Conservation (phyloP, 164 flowering plant species). For the Piper longum region DNA sequence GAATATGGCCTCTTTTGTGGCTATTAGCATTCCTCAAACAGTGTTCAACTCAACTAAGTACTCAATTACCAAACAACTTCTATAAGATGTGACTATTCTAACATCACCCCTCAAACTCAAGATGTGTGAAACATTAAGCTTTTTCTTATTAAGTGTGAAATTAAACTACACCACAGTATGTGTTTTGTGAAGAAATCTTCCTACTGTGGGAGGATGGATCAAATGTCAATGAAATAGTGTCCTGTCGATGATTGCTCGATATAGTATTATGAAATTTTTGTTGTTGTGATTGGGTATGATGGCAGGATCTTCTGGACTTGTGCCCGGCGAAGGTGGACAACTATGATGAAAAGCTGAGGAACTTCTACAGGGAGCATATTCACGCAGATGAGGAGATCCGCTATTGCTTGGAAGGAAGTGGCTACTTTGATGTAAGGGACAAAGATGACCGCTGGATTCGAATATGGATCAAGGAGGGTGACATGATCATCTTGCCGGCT, state of each 20-base stretch:
- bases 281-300: neutral
- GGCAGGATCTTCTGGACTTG: slow-evolving; percentile 74
- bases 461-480: slow-evolving; percentile 73
- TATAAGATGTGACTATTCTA: no score
- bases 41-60: no score
- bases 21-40: no score
- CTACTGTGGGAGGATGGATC: no score
- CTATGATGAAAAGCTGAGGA: slow-evolving; percentile 79
- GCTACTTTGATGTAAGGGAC: slow-evolving; percentile 84
- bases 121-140: no score
- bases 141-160: no score
- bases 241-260: neutral
- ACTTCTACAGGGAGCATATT: slow-evolving; percentile 80
- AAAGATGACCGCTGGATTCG: slow-evolving; percentile 85
- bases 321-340: slow-evolving; percentile 76
- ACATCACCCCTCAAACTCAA: no score
- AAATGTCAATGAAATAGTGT: no score
- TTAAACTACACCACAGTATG: no score
- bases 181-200: no score
- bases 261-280: neutral
- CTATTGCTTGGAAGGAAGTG: slow-evolving; percentile 82
- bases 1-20: no score
- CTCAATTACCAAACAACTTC: no score
- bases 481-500: slow-evolving; percentile 75
- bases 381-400: slow-evolving; percentile 92